phyloP scores from a whole-genome alignment of 306 rosid species.

The Carpinus viminea region DNA sequence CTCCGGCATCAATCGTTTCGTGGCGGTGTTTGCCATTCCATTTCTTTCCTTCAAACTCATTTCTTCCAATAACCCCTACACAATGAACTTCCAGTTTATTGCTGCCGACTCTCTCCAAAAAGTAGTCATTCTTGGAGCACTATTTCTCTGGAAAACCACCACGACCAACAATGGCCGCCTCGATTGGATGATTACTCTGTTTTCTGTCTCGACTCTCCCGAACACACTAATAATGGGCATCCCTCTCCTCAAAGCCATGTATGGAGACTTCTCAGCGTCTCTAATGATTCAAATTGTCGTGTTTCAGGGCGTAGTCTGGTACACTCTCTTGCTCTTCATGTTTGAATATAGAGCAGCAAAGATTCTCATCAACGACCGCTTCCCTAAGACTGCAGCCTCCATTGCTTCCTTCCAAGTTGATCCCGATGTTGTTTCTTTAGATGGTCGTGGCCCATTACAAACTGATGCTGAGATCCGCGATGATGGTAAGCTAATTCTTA shows the following conservation, averaged over 20 bases:
- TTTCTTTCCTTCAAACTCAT: slow-evolving; percentile 16
- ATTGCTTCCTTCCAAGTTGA: slow-evolving; percentile 17
- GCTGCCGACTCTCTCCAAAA: slow-evolving; percentile 30
- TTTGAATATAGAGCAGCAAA: slow-evolving; percentile 32
- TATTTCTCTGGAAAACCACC: background rate
- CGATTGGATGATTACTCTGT: slow-evolving; percentile 27
- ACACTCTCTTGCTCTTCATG: slow-evolving; percentile 10
- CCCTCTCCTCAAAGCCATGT: slow-evolving; percentile 25
- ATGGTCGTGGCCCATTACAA: background rate
- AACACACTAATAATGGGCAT: slow-evolving; percentile 26
- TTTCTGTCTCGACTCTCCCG: slow-evolving; percentile 13
- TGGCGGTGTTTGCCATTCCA: slow-evolving; percentile 11
- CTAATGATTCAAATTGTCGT: slow-evolving; percentile 20
- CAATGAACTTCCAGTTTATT: slow-evolving; percentile 5
- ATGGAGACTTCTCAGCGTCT: slow-evolving; percentile 11
- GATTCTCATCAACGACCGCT: background rate
- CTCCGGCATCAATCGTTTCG: slow-evolving; percentile 23
- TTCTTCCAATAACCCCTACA: slow-evolving; percentile 13
- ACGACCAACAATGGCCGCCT: slow-evolving; percentile 5
- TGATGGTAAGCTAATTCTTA: background rate
- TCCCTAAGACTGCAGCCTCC: slow-evolving; percentile 1
- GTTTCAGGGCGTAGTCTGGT: slow-evolving; percentile 19
- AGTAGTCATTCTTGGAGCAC: background rate
- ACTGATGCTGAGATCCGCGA: slow-evolving; percentile 1
- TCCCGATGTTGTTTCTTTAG: slow-evolving; percentile 6